Evolutionary conservation across 1,139 yeast species (phyloP), one percentile per base, ranked within the genome.

Genomic region (Pichia sp.): DNA sequence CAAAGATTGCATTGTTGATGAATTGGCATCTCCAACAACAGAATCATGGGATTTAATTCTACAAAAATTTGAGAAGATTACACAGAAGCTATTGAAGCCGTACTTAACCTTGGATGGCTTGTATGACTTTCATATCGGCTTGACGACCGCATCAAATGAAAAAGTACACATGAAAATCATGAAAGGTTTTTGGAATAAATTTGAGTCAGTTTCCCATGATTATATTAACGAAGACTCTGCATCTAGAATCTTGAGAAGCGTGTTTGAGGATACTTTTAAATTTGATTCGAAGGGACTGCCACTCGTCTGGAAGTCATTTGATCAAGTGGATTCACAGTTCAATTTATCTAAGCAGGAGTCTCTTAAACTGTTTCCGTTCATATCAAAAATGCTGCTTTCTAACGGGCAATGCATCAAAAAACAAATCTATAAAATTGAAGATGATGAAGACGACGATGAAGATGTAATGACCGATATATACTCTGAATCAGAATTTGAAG

Each of bases 201-300:
- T 88, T 51, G 74, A 80, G 50, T 71, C 70, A 3, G 67, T 77
- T 26, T 69, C 83, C 41, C 81, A 73, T 52, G 84, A 81, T 48
- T 73, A 71, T 47, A 62, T 83, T 43, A 73, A 75, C 26, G 82
- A 76, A 50, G 87, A 81, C 42, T 75, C 71, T 26, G 69, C 79
- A 27, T 68, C 80, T 3, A 67, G 68, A 41, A 68, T 81, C 29
- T 61, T 84, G 56, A 78, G 81, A 60, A 85, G 80, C 44, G 68
- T 76, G 50, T 92, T 92, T 65, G 97, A 90, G 56, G 86, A 81
- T 49, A 69, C 68, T 45, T 92, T 92, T 67, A 73, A 94, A 54
- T 92, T 85, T 61, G 96, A 88, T 62, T 79, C 75, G 40, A 47
- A 50, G 26, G 95, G 94, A 4, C 66, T 87, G 37, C 98, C 98